Percentiles rank a stretch among this genome's conserved stretches.
Evolutionary conservation across 1,284 basidiomycete genomes (phyloP).

Genomic region (Rhodotorula sp.): DNA sequence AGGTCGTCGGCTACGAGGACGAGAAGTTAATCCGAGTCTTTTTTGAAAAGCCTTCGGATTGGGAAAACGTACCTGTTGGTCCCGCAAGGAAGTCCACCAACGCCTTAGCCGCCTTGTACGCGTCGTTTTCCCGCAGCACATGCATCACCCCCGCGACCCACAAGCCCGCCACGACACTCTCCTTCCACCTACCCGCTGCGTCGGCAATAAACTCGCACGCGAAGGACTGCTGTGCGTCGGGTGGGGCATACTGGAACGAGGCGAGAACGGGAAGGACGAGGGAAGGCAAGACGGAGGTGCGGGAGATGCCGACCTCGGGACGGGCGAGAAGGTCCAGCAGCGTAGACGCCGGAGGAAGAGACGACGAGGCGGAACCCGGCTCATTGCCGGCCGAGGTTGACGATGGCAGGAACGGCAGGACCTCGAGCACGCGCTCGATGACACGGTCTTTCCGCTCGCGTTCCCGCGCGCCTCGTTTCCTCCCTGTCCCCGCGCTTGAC

Average conservation of each 20-base stretch:
- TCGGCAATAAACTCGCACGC: background rate
- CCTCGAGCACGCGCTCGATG: background rate
- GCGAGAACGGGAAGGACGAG: constrained; percentile 16
- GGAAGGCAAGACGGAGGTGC: background rate
- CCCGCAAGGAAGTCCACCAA: background rate
- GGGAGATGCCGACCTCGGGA: background rate
- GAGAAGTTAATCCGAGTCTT: too few species aligned
- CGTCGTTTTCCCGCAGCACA: background rate
- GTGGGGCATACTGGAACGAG: constrained; percentile 4
- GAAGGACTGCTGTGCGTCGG: background rate
- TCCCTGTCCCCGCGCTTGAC: background rate
- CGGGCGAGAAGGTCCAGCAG: background rate
- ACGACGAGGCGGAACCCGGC: background rate
- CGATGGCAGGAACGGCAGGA: background rate
- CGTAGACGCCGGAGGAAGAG: background rate
- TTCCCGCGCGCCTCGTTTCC: background rate
- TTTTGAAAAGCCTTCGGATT: too few species aligned
- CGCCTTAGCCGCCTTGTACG: background rate
- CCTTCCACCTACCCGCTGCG: background rate
- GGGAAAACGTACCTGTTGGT: background rate
- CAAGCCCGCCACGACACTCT: constrained; percentile 5
- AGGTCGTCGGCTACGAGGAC: background rate
- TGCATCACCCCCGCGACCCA: constrained; percentile 20
- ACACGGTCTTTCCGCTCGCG: background rate
- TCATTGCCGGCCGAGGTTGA: background rate